Percentiles rank a stretch among this genome's conserved stretches.
Evolutionary conservation across 768 basidiomycete species (phyloP).

Genomic region (Exidia glandulosa): DNA sequence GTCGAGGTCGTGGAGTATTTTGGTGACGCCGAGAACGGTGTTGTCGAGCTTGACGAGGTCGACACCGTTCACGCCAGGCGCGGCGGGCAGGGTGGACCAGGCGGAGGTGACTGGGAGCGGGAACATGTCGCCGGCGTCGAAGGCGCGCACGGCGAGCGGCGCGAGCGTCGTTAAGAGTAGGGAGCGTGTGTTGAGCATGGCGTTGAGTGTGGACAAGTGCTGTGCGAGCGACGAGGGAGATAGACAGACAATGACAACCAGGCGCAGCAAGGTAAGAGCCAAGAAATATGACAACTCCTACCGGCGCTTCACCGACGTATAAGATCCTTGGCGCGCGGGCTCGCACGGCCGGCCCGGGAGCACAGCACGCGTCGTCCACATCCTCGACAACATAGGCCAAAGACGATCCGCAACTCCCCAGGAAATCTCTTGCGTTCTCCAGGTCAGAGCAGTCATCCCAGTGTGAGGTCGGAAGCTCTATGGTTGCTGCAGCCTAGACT

Average conservation of each 20-base stretch:
- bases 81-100: slow-evolving; percentile 36
- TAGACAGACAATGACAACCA: neutral
- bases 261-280: neutral
- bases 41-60: slow-evolving; percentile 32
- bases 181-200: neutral
- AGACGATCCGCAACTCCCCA: too few relatives aligned
- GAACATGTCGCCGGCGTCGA: slow-evolving; percentile 26
- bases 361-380: too few relatives aligned
- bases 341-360: too few relatives aligned
- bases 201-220: neutral
- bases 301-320: too few relatives aligned
- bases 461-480: too few relatives aligned
- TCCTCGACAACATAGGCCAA: too few relatives aligned
- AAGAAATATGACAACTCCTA: too few relatives aligned
- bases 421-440: too few relatives aligned
- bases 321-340: too few relatives aligned
- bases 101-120: slow-evolving; percentile 24
- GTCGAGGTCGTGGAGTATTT: slow-evolving; percentile 24
- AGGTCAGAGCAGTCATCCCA: too few relatives aligned
- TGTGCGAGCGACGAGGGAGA: neutral
- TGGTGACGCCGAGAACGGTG: slow-evolving; percentile 31
- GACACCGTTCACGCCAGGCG: slow-evolving; percentile 1
- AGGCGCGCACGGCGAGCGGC: neutral
- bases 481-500: too few relatives aligned
- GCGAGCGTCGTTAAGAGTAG: neutral